Percentiles rank a stretch among this genome's conserved stretches.
These are phyloP conservation scores for Metschnikowia similis DNA, from an alignment of 805 yeast genomes.

Conservation along the genomic window DNA sequence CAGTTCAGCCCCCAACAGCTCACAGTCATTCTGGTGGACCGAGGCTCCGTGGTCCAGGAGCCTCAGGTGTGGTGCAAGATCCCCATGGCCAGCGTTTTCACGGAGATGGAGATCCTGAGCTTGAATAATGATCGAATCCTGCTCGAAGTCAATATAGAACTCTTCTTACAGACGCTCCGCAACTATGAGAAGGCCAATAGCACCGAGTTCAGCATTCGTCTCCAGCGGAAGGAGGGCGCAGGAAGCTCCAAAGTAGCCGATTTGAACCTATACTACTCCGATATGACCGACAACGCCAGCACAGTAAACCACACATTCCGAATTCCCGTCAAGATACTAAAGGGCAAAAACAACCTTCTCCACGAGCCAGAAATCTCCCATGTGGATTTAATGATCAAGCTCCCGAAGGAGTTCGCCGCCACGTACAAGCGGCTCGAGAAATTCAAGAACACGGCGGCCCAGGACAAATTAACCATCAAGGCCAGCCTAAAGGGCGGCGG, in stretches of 20 bases:
- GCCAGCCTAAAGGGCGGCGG: slow-evolving; percentile 47
- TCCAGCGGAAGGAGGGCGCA: slow-evolving; percentile 41
- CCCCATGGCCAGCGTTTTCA: slow-evolving; percentile 42
- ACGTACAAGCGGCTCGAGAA: slow-evolving; percentile 63
- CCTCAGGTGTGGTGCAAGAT: slow-evolving; percentile 70
- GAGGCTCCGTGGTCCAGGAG: slow-evolving; percentile 42
- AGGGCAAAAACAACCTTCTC: slow-evolving; percentile 47
- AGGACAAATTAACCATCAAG: slow-evolving; percentile 45
- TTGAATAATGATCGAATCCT: slow-evolving; percentile 50
- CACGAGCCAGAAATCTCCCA: slow-evolving; percentile 58
- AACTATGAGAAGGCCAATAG: slow-evolving; percentile 53
- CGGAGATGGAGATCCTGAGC: slow-evolving; percentile 48
- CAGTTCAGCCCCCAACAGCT: slow-evolving; percentile 50
- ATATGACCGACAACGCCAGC: slow-evolving; percentile 37
- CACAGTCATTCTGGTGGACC: slow-evolving; percentile 44
- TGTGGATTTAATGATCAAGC: slow-evolving; percentile 53
- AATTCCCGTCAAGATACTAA: slow-evolving; percentile 64
- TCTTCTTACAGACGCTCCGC: slow-evolving; percentile 51
- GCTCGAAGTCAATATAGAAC: slow-evolving; percentile 61
- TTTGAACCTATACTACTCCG: slow-evolving; percentile 53
- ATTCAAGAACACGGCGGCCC: slow-evolving; percentile 42
- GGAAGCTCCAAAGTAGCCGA: slow-evolving; percentile 41
- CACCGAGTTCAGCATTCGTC: slow-evolving; percentile 47
- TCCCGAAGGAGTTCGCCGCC: slow-evolving; percentile 45
- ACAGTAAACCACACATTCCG: slow-evolving; percentile 61